Evolutionary conservation across 768 basidiomycete genomes (phyloP).

Genomic region (Termitomyces sp.): DNA sequence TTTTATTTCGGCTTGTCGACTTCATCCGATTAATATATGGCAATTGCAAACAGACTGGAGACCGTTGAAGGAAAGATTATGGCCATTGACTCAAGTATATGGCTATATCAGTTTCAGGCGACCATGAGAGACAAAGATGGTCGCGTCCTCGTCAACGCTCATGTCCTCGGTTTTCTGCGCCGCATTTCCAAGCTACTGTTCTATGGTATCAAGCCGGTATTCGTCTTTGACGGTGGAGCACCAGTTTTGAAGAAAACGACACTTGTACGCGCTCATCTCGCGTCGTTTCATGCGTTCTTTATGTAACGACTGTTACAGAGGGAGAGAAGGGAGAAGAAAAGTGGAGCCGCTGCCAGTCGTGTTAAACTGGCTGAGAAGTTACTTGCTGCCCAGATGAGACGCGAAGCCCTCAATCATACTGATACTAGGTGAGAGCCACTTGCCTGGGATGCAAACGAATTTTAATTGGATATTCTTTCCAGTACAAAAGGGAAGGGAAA

Average conservation of each 20-base stretch:
- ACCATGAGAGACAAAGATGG: slow-evolving; percentile 99
- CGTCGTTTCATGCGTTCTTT: not conserved
- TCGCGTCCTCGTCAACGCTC: slow-evolving; percentile 84
- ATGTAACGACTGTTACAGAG: slow-evolving; percentile 39
- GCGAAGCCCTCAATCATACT: slow-evolving; percentile 67
- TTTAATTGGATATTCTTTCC: not conserved
- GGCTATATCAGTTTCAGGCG: slow-evolving; percentile 99
- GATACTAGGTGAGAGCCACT: slow-evolving; percentile 1
- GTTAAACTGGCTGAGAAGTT: slow-evolving; percentile 86
- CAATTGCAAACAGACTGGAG: slow-evolving; percentile 62
- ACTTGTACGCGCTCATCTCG: slow-evolving; percentile 50
- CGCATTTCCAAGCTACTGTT: slow-evolving; percentile 93
- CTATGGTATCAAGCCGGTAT: slow-evolving; percentile 97
- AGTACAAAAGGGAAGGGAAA: slow-evolving; percentile 41
- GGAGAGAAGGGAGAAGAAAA: slow-evolving; percentile 88
- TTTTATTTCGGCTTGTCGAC: not conserved
- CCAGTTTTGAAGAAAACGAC: slow-evolving; percentile 87
- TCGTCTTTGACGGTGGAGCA: slow-evolving; percentile 98
- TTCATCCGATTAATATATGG: not conserved
- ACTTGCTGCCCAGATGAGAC: slow-evolving; percentile 89
- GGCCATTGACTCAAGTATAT: slow-evolving; percentile 98
- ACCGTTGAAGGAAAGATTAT: slow-evolving; percentile 92
- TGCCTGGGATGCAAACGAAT: not conserved
- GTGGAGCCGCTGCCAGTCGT: slow-evolving; percentile 84
- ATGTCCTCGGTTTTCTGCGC: slow-evolving; percentile 86